A percentile compares a stretch with the other conserved stretches of the same genome.
These are phyloP conservation scores for Dictyostelium brefeldianum DNA, from an alignment of 78 protist genomes.

Conservation along the genomic window DNA sequence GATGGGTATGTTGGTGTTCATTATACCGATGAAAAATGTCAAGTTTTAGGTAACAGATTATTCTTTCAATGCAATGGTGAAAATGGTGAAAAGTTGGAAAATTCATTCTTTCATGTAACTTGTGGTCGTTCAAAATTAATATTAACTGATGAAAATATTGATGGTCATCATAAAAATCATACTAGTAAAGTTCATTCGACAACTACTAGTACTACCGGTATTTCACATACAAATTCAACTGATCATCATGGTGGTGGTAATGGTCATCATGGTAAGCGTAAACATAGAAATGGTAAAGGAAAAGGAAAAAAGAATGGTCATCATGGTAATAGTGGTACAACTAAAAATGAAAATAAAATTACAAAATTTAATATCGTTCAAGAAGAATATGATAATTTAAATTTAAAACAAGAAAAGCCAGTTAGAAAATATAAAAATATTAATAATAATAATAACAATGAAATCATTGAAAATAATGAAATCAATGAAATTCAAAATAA, in stretches of 20 bases:
- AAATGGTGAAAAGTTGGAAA: not conserved
- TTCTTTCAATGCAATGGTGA: not conserved
- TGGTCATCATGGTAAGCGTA: not conserved
- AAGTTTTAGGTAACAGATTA: not conserved
- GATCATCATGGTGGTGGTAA: too few relatives aligned
- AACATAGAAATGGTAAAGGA: not conserved
- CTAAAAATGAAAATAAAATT: not conserved
- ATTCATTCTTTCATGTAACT: not conserved
- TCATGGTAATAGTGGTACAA: not conserved
- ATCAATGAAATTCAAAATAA: not conserved
- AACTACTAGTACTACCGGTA: too few relatives aligned
- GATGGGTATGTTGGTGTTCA: not conserved
- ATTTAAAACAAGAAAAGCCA: constrained; percentile 10
- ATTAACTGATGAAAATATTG: not conserved
- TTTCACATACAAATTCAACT: too few relatives aligned
- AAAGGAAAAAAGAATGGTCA: not conserved
- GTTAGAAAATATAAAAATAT: not conserved
- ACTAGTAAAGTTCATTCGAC: too few relatives aligned
- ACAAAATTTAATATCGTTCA: too few relatives aligned
- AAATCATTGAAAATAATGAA: not conserved
- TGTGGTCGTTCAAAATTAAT: not conserved
- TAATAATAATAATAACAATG: not conserved
- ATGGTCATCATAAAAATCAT: not conserved
- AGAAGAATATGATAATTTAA: not conserved
- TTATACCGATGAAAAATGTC: not conserved